Conservation (phyloP, 306 rosid genomes). For the Vigna unguiculata region DNA sequence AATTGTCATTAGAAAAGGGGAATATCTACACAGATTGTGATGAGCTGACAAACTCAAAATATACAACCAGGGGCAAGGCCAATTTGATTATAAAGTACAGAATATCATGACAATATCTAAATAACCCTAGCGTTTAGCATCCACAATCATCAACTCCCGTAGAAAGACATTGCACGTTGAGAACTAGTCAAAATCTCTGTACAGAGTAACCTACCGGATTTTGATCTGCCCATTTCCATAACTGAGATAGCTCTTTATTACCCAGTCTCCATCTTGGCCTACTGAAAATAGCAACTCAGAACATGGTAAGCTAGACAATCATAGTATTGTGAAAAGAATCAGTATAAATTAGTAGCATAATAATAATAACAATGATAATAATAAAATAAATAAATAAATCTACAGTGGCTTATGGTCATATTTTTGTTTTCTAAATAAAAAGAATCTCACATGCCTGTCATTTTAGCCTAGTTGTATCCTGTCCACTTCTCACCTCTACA, state of each 20-base stretch:
- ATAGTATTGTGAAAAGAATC: constrained; percentile 23
- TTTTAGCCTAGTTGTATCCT: constrained; percentile 6
- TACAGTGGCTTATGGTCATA: background rate
- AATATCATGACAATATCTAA: constrained; percentile 28
- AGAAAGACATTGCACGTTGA: constrained; percentile 17
- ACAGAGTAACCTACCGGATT: constrained; percentile 71
- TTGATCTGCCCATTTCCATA: constrained; percentile 99
- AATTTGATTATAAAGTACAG: constrained; percentile 6
- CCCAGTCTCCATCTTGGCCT: constrained; percentile 96
- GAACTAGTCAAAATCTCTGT: constrained; percentile 12
- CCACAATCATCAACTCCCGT: constrained; percentile 21
- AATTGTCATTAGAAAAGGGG: too few relatives aligned
- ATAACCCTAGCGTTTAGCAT: constrained; percentile 31
- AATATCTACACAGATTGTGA: background rate
- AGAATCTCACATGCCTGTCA: background rate
- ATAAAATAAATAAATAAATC: background rate
- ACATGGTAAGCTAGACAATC: constrained; percentile 30
- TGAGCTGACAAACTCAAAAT: constrained; percentile 25
- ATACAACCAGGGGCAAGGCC: background rate
- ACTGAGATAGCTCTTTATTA: constrained; percentile 92
- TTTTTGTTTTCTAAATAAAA: constrained; percentile 10
- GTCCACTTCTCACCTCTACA: background rate
- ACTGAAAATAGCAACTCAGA: constrained; percentile 53
- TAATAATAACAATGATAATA: background rate
- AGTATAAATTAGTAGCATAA: constrained; percentile 2